Base-by-base conservation (phyloP, 768 basidiomycete species). In the Ramaria rubella region DNA sequence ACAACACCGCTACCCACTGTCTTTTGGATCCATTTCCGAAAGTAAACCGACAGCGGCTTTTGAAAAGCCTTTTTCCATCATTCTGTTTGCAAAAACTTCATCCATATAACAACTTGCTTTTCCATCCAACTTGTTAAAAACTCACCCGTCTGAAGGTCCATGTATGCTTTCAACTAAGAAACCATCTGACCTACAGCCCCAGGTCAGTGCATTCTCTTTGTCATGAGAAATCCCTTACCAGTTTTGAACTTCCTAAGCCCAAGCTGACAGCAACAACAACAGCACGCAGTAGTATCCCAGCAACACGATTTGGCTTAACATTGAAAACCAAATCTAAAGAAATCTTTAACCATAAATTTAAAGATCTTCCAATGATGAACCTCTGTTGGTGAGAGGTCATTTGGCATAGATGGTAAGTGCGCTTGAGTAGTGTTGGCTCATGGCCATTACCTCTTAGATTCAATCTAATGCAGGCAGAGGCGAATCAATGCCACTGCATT, bases 1-100 rank as follows among this genome's bases (percentile, higher is more conserved):
- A n/a, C n/a, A n/a, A n/a, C n/a, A n/a, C n/a, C n/a, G n/a, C n/a
- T n/a, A n/a, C n/a, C n/a, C n/a, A n/a, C n/a, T n/a, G n/a, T n/a
- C n/a, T n/a, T n/a, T n/a, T n/a, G n/a, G n/a, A n/a, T n/a, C n/a
- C n/a, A n/a, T n/a, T n/a, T n/a, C n/a, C n/a, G 87, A 82, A 1
- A 75, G 77, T 0, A 90, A 87, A 54, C 92, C 71, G 64, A 93
- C 95, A 24, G 78, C 85, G 8, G 79, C 70, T n/a, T 74, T 68
- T 57, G 90, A 60, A 60, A 68, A 81, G 1, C 91, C 90, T 2
- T 76, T 75, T 63, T 84, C 64, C 68, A 83, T 77, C 24, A 70
- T 62, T 50, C 87, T 89, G 36, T n/a, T 40, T 49, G 38, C 21
- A 34, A 27, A 34, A 12, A 21, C 7, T 5, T 24, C 17, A 46